phyloP scores from a whole-genome alignment of 495 filamentous ascomycete genomes.

The Parmelia sp. region DNA sequence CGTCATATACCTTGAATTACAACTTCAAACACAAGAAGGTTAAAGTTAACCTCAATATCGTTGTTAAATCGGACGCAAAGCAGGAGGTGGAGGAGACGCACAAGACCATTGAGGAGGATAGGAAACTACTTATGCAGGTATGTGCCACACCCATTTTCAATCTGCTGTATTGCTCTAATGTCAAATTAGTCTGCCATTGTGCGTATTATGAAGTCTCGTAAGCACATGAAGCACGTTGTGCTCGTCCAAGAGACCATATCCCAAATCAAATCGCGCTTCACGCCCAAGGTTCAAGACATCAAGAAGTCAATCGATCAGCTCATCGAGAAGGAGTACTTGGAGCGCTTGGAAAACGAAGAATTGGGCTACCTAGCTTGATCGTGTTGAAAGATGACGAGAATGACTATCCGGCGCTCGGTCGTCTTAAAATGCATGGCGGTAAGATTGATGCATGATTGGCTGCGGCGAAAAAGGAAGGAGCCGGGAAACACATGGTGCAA shows the following conservation, averaged over 20 bases:
- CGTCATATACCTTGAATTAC: constrained; percentile 74
- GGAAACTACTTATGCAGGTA: constrained; percentile 94
- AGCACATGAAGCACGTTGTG: constrained; percentile 94
- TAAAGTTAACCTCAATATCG: constrained; percentile 91
- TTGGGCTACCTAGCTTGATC: constrained; percentile 76
- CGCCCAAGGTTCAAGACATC: constrained; percentile 88
- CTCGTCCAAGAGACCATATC: constrained; percentile 90
- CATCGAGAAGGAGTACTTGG: constrained; percentile 98
- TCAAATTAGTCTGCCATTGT: constrained; percentile 82
- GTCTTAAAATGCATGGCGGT: constrained; percentile 3
- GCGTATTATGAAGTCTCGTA: constrained; percentile 98
- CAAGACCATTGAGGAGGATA: constrained; percentile 98
- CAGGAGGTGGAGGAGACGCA: constrained; percentile 94
- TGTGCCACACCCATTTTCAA: constrained; percentile 32
- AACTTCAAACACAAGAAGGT: constrained; percentile 98
- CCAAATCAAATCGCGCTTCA: constrained; percentile 91
- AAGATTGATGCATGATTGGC: constrained; percentile 9
- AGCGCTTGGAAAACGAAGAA: constrained; percentile 81
- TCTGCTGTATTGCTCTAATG: constrained; percentile 19
- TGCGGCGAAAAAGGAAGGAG: not conserved
- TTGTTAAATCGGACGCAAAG: constrained; percentile 90
- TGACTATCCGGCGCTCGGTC: not conserved
- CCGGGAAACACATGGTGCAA: not conserved
- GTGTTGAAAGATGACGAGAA: not conserved
- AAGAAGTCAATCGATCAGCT: constrained; percentile 99